phyloP scores from a whole-genome alignment of 345 rosid species.

The Dipteronia dyeriana region DNA sequence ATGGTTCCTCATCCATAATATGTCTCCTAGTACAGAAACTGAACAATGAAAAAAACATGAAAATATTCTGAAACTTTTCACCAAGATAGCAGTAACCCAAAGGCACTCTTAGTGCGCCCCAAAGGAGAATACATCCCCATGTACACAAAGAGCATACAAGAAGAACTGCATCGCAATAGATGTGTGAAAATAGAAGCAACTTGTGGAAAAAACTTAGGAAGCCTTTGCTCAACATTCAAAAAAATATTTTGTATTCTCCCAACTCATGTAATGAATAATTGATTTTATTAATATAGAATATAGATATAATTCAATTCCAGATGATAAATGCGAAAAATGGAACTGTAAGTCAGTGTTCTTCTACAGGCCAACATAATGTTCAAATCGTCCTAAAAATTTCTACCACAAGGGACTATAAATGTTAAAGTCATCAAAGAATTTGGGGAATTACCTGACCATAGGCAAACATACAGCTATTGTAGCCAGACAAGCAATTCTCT shows the following conservation, averaged over 20 bases:
- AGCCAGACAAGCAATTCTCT: constrained; percentile 96
- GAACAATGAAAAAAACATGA: not conserved
- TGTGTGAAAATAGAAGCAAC: not conserved
- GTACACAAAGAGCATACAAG: not conserved
- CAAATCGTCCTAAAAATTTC: not conserved
- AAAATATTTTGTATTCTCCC: not conserved
- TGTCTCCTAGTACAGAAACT: not conserved
- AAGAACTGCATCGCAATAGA: not conserved
- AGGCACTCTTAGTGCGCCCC: not conserved
- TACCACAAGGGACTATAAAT: not conserved
- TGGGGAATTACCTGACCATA: constrained; percentile 83
- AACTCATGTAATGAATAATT: not conserved
- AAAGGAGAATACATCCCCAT: not conserved
- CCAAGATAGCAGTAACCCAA: not conserved
- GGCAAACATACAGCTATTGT: constrained; percentile 97
- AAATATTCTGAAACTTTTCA: not conserved
- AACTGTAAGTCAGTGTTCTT: not conserved
- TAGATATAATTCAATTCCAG: not conserved
- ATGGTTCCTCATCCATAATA: not conserved
- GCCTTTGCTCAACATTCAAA: not conserved
- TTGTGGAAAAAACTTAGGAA: not conserved
- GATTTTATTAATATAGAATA: not conserved
- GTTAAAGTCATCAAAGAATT: not conserved
- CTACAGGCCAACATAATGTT: not conserved
- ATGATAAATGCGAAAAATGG: not conserved